Evolutionary conservation across 1,284 basidiomycete species (phyloP).

Genomic region (Pseudozyma tsukubaensis): DNA sequence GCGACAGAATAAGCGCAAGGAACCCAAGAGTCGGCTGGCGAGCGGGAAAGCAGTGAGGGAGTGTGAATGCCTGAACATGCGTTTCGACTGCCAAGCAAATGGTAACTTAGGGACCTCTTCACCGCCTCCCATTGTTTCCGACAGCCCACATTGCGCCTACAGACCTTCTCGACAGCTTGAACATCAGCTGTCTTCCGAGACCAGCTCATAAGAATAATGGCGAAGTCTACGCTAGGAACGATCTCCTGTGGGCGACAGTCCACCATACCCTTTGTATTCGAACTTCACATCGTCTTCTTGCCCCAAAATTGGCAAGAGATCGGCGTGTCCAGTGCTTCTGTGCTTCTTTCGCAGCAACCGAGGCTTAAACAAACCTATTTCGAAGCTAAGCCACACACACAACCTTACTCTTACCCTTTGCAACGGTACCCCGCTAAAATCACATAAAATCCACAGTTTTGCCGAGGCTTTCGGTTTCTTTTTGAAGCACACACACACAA

Average conservation of each 20-base stretch:
- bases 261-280: too few relatives aligned
- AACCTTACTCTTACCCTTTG: background rate
- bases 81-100: background rate
- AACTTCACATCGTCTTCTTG: too few relatives aligned
- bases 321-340: background rate
- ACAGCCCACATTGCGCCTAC: background rate
- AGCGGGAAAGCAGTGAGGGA: too few relatives aligned
- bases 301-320: background rate
- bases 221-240: too few relatives aligned
- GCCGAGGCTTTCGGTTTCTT: too few relatives aligned
- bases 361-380: background rate
- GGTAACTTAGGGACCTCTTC: slow-evolving; percentile 11
- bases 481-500: background rate
- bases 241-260: too few relatives aligned
- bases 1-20: too few relatives aligned
- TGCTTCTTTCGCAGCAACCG: background rate
- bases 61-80: background rate
- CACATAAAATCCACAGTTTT: too few relatives aligned
- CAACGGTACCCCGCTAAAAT: background rate
- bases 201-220: too few relatives aligned
- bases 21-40: too few relatives aligned
- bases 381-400: slow-evolving; percentile 1
- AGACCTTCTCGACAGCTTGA: background rate
- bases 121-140: background rate
- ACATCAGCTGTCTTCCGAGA: background rate